Conservation (phyloP, 2,329 filamentous ascomycete species). For the Fonsecaea multimorphosa region DNA sequence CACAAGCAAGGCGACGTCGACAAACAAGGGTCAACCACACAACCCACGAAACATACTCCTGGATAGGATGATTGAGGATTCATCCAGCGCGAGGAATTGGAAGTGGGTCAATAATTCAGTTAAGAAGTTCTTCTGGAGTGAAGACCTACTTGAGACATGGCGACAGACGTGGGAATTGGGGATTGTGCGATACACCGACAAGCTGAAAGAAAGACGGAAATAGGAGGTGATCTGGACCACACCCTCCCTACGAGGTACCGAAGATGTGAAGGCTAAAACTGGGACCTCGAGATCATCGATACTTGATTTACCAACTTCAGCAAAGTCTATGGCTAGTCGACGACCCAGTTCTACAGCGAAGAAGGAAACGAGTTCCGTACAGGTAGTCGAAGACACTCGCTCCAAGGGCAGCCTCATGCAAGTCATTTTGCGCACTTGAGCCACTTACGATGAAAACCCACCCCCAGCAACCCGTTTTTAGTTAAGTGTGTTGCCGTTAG, state of each 20-base stretch:
- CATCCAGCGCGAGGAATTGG: slow-evolving; percentile 17
- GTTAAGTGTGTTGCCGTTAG: background rate
- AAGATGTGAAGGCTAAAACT: background rate
- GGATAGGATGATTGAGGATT: slow-evolving; percentile 5
- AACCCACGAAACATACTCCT: slow-evolving; percentile 11
- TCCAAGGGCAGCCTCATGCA: background rate
- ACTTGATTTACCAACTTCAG: background rate
- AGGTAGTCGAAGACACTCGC: background rate
- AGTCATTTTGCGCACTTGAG: background rate
- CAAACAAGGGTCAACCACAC: background rate
- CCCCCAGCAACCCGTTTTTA: background rate
- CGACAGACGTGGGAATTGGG: slow-evolving; percentile 13
- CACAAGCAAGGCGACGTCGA: background rate
- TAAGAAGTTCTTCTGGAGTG: slow-evolving; percentile 10
- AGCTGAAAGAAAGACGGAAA: background rate
- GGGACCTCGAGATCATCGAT: background rate
- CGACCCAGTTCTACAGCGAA: background rate
- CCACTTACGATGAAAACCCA: background rate
- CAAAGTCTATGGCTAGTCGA: background rate
- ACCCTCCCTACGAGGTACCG: background rate
- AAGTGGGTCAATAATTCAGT: slow-evolving; percentile 14
- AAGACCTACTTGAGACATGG: slow-evolving; percentile 15
- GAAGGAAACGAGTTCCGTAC: background rate
- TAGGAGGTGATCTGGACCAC: background rate
- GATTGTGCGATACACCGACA: slow-evolving; percentile 6